Conservation (phyloP, 495 filamentous ascomycete species). For the Saxophila tyrrhenica region DNA sequence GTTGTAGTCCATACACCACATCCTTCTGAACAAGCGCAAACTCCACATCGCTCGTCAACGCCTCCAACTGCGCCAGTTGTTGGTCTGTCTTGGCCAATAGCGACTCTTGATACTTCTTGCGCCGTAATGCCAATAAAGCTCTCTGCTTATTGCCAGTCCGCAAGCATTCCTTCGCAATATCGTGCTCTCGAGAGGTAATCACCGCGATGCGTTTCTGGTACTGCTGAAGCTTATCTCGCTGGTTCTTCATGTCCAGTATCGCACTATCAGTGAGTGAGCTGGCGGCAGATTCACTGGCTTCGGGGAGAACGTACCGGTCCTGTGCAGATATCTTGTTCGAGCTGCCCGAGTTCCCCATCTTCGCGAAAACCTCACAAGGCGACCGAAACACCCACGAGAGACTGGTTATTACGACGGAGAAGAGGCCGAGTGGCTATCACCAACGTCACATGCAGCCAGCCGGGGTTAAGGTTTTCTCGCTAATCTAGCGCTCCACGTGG, state of each 20-base stretch:
- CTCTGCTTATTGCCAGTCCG: conserved; percentile 59
- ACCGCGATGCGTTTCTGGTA: conserved; percentile 81
- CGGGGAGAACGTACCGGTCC: conserved; percentile 45
- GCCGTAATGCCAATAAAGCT: conserved; percentile 78
- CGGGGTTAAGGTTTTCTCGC: not conserved
- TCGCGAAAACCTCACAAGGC: not conserved
- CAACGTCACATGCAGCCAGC: not conserved
- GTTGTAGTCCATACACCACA: conserved; percentile 80
- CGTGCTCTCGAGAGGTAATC: conserved; percentile 72
- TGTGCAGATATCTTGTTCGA: conserved; percentile 60
- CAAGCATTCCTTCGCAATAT: conserved; percentile 72
- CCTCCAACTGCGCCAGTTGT: conserved; percentile 79
- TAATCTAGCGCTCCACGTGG: not conserved
- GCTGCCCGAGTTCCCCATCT: conserved; percentile 57
- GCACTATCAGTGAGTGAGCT: conserved; percentile 42
- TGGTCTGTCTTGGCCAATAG: conserved; percentile 81
- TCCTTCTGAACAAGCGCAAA: conserved; percentile 94
- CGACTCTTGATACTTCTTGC: conserved; percentile 94
- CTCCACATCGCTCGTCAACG: conserved; percentile 72
- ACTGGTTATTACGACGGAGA: no score
- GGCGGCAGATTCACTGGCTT: not conserved
- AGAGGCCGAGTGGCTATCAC: no score
- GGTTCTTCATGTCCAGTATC: conserved; percentile 92
- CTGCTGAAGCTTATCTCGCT: conserved; percentile 90
- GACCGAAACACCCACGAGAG: not conserved